Evolutionary conservation across 441 rosid species (phyloP).

Genomic region (Macaranga tanarius): DNA sequence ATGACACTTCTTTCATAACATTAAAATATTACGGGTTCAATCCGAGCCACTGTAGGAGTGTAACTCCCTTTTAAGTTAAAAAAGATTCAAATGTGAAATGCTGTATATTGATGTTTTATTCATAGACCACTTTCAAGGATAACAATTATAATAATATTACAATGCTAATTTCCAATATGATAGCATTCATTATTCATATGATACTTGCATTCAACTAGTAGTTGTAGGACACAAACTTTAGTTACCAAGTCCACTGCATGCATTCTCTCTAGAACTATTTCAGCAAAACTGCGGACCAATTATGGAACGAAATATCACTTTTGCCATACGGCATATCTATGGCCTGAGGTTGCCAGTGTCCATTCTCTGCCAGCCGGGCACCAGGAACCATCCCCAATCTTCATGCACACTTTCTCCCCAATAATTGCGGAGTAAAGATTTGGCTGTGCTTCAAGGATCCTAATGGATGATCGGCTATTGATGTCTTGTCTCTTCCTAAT

Average conservation of each 20-base stretch:
- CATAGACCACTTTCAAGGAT: too few species aligned
- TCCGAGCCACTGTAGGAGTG: too few species aligned
- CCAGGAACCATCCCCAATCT: conserved; percentile 91
- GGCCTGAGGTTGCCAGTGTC: conserved; percentile 68
- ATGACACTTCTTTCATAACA: too few species aligned
- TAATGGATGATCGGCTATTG: conserved; percentile 64
- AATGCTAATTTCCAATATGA: too few species aligned
- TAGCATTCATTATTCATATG: too few species aligned
- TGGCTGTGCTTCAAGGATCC: conserved; percentile 60
- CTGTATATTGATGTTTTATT: too few species aligned
- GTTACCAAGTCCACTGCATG: neutral
- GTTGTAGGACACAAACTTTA: too few species aligned
- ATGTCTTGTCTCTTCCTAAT: conserved; percentile 64
- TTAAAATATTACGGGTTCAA: too few species aligned
- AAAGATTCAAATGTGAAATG: too few species aligned
- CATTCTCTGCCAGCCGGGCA: conserved; percentile 79
- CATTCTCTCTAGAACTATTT: neutral
- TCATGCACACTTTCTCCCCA: conserved; percentile 78
- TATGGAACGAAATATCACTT: conserved; percentile 38
- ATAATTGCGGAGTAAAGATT: conserved; percentile 69
- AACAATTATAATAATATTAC: too few species aligned
- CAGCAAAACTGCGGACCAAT: neutral
- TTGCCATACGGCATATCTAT: conserved; percentile 78
- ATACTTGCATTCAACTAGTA: too few species aligned
- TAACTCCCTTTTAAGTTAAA: too few species aligned